Conservation (phyloP, 2,329 filamentous ascomycete genomes). For the Aspergillus neoniger region DNA sequence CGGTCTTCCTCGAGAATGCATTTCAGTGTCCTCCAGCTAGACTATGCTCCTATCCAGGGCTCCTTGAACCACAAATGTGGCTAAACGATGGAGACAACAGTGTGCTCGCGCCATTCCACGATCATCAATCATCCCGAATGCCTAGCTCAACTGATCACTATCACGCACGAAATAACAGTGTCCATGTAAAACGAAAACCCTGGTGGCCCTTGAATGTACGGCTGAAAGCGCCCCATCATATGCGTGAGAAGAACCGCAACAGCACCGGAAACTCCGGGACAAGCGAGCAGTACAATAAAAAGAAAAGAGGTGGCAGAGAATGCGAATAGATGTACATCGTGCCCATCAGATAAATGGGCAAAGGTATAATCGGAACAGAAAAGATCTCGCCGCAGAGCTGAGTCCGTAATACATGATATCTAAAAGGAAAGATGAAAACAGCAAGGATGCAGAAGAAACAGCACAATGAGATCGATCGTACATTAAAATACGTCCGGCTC, state of each 20-base stretch:
- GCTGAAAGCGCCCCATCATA: not conserved
- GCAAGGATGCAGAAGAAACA: conserved; percentile 9
- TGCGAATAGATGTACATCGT: conserved; percentile 19
- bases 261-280: not conserved
- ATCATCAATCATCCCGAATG: not conserved
- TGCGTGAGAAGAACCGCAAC: not conserved
- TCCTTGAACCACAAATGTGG: conserved; percentile 8
- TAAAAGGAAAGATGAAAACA: conserved; percentile 13
- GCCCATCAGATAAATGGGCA: conserved; percentile 8
- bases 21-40: conserved; percentile 5
- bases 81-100: conserved; percentile 6
- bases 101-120: not conserved
- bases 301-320: conserved; percentile 16
- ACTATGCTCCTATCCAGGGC: conserved; percentile 15
- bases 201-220: not conserved
- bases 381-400: conserved; percentile 1
- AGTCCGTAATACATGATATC: conserved; percentile 19
- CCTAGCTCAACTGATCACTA: not conserved
- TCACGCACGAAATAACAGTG: conserved; percentile 6
- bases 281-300: conserved; percentile 9
- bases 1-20: not conserved
- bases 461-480: conserved; percentile 18
- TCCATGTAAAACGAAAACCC: not conserved
- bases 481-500: conserved; percentile 10
- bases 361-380: conserved; percentile 14